These are phyloP conservation scores for Xylaria sp. DNA, from an alignment of 2,329 filamentous ascomycete species.

Conservation along the genomic window DNA sequence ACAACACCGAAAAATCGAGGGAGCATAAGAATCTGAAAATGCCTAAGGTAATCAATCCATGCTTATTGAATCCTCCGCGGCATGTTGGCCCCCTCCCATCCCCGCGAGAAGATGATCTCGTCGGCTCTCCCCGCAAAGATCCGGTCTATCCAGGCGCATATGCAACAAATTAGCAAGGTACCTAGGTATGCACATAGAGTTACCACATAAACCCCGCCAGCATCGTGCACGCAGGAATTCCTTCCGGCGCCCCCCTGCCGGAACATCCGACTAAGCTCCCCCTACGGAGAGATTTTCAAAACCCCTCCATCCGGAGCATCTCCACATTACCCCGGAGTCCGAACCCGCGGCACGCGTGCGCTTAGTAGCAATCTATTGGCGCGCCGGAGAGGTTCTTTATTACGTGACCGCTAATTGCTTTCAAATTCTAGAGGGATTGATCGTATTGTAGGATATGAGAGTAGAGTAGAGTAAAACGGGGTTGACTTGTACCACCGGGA, in stretches of 20 bases:
- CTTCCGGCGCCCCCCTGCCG: not conserved
- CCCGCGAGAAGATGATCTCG: not conserved
- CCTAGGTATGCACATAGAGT: not conserved
- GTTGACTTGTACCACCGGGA: no score
- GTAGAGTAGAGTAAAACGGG: no score
- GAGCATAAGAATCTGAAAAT: not conserved
- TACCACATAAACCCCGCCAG: not conserved
- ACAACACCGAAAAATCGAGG: not conserved
- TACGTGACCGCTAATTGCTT: no score
- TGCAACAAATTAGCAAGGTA: not conserved
- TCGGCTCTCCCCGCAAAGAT: not conserved
- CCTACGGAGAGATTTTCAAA: conserved; percentile 5
- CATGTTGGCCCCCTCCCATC: not conserved
- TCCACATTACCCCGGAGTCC: conserved; percentile 11
- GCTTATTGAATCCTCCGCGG: not conserved
- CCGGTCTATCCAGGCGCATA: not conserved
- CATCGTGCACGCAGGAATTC: not conserved
- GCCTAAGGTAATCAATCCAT: not conserved
- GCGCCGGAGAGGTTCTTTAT: no score
- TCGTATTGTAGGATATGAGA: not conserved
- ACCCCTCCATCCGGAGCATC: conserved; percentile 8
- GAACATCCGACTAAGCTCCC: not conserved
- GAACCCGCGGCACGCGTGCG: not conserved
- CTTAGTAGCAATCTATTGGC: not conserved
- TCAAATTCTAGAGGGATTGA: no score